Evolutionary conservation across 192 early-diverging fungal species (phyloP), one percentile per base, ranked within the genome.

Genomic region (Gaertneriomyces semiglobifer): DNA sequence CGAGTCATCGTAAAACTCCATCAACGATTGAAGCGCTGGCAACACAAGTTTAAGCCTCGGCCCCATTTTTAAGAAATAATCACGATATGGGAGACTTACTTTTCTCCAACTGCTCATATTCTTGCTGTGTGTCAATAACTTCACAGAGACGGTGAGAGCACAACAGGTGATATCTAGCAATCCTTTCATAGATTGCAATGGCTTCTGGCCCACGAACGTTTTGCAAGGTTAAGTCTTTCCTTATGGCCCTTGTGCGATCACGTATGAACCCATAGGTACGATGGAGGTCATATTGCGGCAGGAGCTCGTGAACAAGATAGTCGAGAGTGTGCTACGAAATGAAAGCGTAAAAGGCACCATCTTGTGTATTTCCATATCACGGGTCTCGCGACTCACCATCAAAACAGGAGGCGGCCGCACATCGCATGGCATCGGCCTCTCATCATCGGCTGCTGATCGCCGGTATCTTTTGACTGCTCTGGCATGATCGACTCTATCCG

Each of bases 71-170:
- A 38, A 18, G 6, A 45, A 45, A 14, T 40, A 50, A 9, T 44
- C 20, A 38, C 4, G 14, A n/a, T 25, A 57, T 39, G 12, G 38
- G 60, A 40, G 4, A 48, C 69, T n/a, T 80, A 89, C 89, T 89
- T 79, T 95, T 96, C 19, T 85, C 68, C 60, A 95, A 81, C 73
- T 95, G 93, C 71, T 97, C 93, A 73, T 82, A 85, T 64, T 96
- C 94, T 63, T 92, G 90, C 60, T 91, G 88, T 56, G 87, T 77
- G 41, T 80, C 87, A 58, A 93, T 88, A 9, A 71, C 82, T 63
- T 85, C 82, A 66, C 87, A 89, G 43, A 94, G 78, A 20, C 84
- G 68, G 57, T 92, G 89, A 10, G 88, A 72, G 46, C 87, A 88
- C 7, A 93, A 59, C 33, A 95, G 91, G 65, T 93, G 92, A 62